Evolutionary conservation across 2,329 filamentous ascomycete genomes (phyloP), one percentile per base, ranked within the genome.

Genomic region (Cercospora sp.): DNA sequence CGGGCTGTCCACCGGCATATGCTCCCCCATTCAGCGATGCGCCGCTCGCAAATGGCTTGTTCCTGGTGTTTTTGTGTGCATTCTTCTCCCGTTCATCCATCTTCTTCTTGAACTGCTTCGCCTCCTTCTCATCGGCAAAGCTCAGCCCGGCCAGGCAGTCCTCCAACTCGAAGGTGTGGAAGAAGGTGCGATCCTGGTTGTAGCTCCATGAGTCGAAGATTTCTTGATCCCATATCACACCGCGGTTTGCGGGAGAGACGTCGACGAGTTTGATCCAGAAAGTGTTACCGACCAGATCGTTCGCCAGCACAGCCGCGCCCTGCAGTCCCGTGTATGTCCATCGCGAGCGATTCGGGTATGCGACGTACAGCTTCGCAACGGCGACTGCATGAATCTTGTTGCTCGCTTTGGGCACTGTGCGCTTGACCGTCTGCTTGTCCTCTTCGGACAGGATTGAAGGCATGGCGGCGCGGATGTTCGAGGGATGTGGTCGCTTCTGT

Each of bases 221-320:
- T 81, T 99, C 95, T 82, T 98, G 94, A 77, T 97, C 94, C 93
- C 93, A 97, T 76, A 97, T 90, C 61, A 97, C 93, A 67, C 94
- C 94, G 78, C 91, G 88, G 77, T 89, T 90, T 61, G 90, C 85
- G 66, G 92, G 86, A 90, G 93, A 97, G 66, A 99, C 89, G 80
- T 99, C 95, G 62, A 99, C 95, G 82, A 99, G 85, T 84, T 99
- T 99, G 74, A 99, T 84, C 93, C 94, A 99, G 81, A 94, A 97
- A 0, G 95, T 97, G 80, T 97, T 91, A 72, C 95, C 95, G 30
- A 98, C 93, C 45, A 97, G 82, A 79, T 99, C 95, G 80, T 98
- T 97, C 73, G 93, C 91, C 71, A 99, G 88, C 63, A 97, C 94
- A 40, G 90, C 88, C 61, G 95, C 95, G 63, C 95, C 95, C 80